phyloP scores from a whole-genome alignment of 768 basidiomycete species.

The Serendipita sp. region DNA sequence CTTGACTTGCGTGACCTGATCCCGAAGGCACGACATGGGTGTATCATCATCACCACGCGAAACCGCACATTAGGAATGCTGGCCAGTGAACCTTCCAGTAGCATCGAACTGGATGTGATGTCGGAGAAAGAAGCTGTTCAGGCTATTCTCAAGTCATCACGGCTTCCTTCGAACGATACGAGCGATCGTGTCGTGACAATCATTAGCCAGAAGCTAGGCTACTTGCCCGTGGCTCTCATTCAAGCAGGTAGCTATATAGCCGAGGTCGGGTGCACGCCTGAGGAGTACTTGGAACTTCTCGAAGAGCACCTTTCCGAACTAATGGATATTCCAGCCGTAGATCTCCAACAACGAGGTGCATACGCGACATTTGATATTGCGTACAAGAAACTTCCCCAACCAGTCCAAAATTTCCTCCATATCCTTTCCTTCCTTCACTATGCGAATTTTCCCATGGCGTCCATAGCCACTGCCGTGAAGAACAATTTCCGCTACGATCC shows the following conservation, averaged over 20 bases:
- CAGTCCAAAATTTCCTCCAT: background rate
- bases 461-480: background rate
- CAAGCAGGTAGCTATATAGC: background rate
- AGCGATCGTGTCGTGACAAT: background rate
- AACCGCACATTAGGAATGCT: background rate
- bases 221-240: background rate
- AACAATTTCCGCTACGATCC: background rate
- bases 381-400: background rate
- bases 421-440: conserved; percentile 1
- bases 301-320: background rate
- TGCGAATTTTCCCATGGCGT: background rate
- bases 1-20: background rate
- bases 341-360: background rate
- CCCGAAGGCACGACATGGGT: background rate
- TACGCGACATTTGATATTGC: background rate
- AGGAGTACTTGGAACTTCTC: background rate
- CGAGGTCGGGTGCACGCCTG: background rate
- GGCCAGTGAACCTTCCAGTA: background rate
- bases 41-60: background rate
- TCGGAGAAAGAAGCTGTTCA: background rate
- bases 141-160: background rate
- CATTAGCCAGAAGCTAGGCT: background rate
- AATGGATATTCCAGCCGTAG: background rate
- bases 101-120: conserved; percentile 2
- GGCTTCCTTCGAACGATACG: background rate